Evolutionary conservation across 2,329 filamentous ascomycete genomes (phyloP).

Genomic region (Botrytis fragariae): DNA sequence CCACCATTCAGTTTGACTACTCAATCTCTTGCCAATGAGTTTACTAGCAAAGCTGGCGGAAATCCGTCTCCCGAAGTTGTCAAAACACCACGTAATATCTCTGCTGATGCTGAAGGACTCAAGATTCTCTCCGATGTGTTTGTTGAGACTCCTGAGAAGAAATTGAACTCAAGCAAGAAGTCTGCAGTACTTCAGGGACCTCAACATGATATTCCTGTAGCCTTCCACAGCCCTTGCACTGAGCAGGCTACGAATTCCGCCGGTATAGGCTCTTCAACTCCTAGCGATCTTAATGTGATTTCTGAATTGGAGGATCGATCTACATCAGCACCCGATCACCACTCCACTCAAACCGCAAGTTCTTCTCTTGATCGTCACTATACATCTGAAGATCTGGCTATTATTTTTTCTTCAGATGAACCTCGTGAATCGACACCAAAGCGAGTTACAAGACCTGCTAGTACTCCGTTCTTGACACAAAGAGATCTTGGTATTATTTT

Average conservation of each 20-base stretch:
- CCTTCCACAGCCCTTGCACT: not conserved
- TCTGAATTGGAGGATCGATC: not conserved
- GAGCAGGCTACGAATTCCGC: not conserved
- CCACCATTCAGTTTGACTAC: not conserved
- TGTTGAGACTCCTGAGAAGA: not conserved
- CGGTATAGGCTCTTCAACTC: not conserved
- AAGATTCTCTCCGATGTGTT: not conserved
- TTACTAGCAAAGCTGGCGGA: not conserved
- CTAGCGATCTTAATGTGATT: not conserved
- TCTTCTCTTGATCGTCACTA: not conserved
- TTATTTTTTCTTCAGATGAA: not conserved
- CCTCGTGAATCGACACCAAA: not conserved
- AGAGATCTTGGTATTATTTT: not conserved
- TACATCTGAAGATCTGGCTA: not conserved
- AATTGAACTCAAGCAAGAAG: not conserved
- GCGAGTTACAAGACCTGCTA: not conserved
- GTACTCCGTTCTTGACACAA: not conserved
- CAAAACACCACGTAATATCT: not conserved
- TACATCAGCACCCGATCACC: not conserved
- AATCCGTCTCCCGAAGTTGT: not conserved
- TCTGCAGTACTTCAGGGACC: not conserved
- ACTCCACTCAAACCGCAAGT: not conserved
- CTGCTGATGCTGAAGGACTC: not conserved
- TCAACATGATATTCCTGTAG: not conserved
- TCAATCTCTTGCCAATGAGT: not conserved